phyloP scores from a whole-genome alignment of 2,329 filamentous ascomycete genomes.

The Aspergillus pseudoglaucus region DNA sequence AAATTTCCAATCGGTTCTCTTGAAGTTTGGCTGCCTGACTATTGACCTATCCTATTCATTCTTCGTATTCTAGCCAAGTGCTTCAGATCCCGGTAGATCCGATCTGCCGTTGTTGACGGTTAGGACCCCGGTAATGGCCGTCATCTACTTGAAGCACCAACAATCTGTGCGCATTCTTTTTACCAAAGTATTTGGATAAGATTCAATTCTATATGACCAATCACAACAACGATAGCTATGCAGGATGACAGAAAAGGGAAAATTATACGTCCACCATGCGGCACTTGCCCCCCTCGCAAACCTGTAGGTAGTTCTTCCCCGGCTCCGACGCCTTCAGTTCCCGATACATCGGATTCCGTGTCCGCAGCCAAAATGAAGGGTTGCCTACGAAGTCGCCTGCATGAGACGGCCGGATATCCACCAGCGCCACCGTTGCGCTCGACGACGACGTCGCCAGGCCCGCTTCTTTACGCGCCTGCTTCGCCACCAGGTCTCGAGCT shows the following conservation, averaged over 20 bases:
- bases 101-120: no score
- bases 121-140: no score
- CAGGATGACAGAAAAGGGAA: background rate
- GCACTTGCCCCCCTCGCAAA: conserved; percentile 35
- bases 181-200: no score
- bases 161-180: no score
- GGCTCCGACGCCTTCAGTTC: conserved; percentile 28
- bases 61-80: no score
- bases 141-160: no score
- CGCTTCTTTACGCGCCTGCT: conserved; percentile 29
- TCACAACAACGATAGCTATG: background rate
- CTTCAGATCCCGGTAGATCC: no score
- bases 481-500: conserved; percentile 23
- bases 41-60: no score
- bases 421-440: conserved; percentile 25
- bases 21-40: no score
- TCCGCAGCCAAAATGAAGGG: conserved; percentile 33
- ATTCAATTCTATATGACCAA: no score
- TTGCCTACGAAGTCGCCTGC: conserved; percentile 28
- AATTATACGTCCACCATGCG: conserved; percentile 27
- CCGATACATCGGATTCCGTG: conserved; percentile 31
- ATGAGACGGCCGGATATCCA: conserved; percentile 31
- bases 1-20: no score
- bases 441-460: conserved; percentile 27
- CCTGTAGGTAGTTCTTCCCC: conserved; percentile 32